A percentile compares a stretch with the other conserved stretches of the same genome.
Evolutionary conservation across 352 stramenopile species (phyloP).

Genomic region (Pythium sukuiense): DNA sequence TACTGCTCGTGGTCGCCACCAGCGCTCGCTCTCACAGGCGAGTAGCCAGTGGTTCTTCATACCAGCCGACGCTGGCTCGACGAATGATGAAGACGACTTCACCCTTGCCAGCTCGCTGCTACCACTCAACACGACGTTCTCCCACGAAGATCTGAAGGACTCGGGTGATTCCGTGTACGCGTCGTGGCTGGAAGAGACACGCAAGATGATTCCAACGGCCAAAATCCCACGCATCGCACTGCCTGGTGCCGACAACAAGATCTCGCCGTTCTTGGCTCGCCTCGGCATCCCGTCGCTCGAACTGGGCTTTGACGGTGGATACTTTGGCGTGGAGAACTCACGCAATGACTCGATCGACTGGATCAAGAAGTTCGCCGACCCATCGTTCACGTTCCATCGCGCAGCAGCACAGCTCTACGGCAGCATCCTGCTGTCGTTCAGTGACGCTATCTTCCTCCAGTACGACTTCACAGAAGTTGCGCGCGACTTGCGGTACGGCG

Average conservation of each 20-base stretch:
- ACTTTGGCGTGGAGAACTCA: constrained; percentile 62
- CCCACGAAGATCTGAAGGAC: constrained; percentile 56
- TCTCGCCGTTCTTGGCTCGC: constrained; percentile 72
- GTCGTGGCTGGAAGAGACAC: constrained; percentile 64
- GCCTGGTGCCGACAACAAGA: constrained; percentile 47
- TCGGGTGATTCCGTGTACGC: constrained; percentile 67
- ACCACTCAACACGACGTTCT: constrained; percentile 69
- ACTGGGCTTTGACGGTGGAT: constrained; percentile 67
- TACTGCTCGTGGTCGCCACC: not conserved
- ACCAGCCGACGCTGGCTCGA: no score
- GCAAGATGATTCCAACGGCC: constrained; percentile 33
- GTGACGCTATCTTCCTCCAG: constrained; percentile 77
- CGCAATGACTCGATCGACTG: constrained; percentile 68
- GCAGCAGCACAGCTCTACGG: constrained; percentile 78
- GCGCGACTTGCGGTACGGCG: constrained; percentile 61
- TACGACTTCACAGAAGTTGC: constrained; percentile 85
- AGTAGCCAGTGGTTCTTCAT: not conserved
- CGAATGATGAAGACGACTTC: constrained; percentile 23
- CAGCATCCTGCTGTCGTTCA: constrained; percentile 75
- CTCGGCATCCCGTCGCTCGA: constrained; percentile 75
- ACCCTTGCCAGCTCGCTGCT: constrained; percentile 41
- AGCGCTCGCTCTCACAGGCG: not conserved
- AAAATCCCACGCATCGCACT: constrained; percentile 56
- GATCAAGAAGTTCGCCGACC: constrained; percentile 77
- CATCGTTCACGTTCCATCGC: constrained; percentile 70